Evolutionary conservation across 148 eudicot species (phyloP), one percentile per base, ranked within the genome.

Genomic region (Heliamphora exappendiculata): DNA sequence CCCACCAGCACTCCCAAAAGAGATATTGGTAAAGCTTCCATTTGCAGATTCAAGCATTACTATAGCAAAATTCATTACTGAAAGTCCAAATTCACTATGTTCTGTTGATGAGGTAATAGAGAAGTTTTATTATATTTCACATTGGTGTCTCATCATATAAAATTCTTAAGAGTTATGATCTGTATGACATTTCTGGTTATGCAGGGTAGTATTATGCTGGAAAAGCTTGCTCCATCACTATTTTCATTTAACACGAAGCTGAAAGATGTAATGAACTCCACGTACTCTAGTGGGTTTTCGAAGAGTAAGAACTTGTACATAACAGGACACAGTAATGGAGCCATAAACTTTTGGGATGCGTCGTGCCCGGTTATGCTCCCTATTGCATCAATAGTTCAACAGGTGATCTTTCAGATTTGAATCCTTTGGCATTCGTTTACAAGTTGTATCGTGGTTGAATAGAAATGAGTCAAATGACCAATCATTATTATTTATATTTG

Each of bases 291-390:
- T 72, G 81, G 92, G 55, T 91, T 89, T 80, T 83, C 96, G 5
- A 91, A 82, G 78, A 79, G 88, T 63, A 87, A 74, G 76, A 91
- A 90, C 84, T 76, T 96, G 76, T 90, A 88, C 82, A 80, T 93
- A 71, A 93, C 98, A 62, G 99, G 98, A 76, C 97, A 96, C 69
- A 76, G 70, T 77, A 90, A 91, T 74, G 99, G 99, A 70, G 86
- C 89, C 55, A 88, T 96, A 36, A 87, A 86, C 70, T 88, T 96
- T 71, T 96, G 99, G 99, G 93, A 96, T 81, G 89, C 86, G 62
- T 85, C 97, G 47, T 84, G 86, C 74, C 94, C 98, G 22, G 81
- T 87, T 80, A 75, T 93, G 73, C 78, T 86, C 37, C 99, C 99
- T 20, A 82, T 96, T 75, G 55, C 89, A 68, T 88, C 94, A 50